A percentile compares a stretch with the other conserved stretches of the same genome.
Conservation (phyloP, 108 stramenopile species). For the Cyclostephanos invisitatus region DNA sequence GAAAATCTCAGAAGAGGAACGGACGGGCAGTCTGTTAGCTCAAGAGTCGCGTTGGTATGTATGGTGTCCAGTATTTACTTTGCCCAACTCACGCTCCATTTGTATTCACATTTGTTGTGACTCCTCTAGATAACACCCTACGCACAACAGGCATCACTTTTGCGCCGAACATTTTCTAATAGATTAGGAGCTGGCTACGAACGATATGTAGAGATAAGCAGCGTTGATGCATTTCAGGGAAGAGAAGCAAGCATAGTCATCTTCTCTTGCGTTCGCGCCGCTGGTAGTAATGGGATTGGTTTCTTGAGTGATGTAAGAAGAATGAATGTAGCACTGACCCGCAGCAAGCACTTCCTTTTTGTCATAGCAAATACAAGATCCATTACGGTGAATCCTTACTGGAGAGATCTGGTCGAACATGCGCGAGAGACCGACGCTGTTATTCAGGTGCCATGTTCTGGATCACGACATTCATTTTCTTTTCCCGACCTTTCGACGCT, state of each 20-base stretch:
- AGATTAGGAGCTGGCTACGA: conserved; percentile 51
- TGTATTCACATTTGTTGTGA: neutral
- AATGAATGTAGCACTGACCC: conserved; percentile 98
- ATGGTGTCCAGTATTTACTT: neutral
- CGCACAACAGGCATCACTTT: conserved; percentile 78
- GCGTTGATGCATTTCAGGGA: conserved; percentile 96
- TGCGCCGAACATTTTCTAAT: conserved; percentile 62
- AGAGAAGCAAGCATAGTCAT: conserved; percentile 93
- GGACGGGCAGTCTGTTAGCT: conserved; percentile 52
- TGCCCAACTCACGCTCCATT: conserved; percentile 2
- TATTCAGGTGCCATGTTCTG: conserved; percentile 52
- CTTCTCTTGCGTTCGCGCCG: conserved; percentile 89
- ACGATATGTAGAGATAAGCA: conserved; percentile 81
- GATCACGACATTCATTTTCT: conserved; percentile 20
- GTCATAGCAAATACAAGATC: conserved; percentile 79
- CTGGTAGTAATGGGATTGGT: conserved; percentile 91
- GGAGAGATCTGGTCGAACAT: conserved; percentile 81
- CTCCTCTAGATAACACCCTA: conserved; percentile 89
- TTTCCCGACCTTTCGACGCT: conserved; percentile 45
- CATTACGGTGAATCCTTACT: conserved; percentile 86
- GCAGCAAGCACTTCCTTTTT: conserved; percentile 90
- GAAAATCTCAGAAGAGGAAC: conserved; percentile 51
- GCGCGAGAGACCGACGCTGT: conserved; percentile 68
- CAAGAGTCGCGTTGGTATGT: conserved; percentile 66
- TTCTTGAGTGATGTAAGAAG: conserved; percentile 96